phyloP scores from a whole-genome alignment of 1,139 yeast species.

The Hanseniaspora gamundiae region DNA sequence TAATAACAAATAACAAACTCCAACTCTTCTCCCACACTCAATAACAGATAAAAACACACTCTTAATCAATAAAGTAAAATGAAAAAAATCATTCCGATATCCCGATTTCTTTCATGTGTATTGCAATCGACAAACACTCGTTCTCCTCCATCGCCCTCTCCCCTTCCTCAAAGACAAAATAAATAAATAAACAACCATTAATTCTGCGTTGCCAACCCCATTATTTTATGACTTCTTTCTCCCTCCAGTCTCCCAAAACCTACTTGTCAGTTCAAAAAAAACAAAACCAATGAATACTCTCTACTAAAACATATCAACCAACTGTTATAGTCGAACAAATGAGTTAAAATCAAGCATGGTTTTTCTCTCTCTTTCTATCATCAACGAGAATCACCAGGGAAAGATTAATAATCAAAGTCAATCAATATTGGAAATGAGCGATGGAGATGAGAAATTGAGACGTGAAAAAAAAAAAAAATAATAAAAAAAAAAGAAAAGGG shows the following conservation, averaged over 20 bases:
- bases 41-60: too few species aligned
- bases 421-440: background rate
- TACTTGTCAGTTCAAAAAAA: background rate
- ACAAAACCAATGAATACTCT: background rate
- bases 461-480: background rate
- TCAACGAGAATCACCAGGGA: background rate
- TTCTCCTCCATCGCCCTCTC: too few species aligned
- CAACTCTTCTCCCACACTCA: background rate
- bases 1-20: background rate
- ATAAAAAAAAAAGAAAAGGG: background rate
- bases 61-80: background rate
- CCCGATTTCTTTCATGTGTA: too few species aligned
- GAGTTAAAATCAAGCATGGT: conserved; percentile 3
- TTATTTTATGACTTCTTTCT: too few species aligned
- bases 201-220: too few species aligned
- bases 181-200: too few species aligned
- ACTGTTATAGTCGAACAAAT: background rate
- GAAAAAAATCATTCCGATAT: background rate
- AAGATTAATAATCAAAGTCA: background rate
- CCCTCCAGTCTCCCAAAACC: too few species aligned
- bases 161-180: too few species aligned
- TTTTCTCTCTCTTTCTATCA: conserved; percentile 1
- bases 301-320: background rate
- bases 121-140: too few species aligned
- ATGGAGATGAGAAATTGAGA: background rate